phyloP scores from a whole-genome alignment of 257 asterid genomes.

The Solanum boliviense region DNA sequence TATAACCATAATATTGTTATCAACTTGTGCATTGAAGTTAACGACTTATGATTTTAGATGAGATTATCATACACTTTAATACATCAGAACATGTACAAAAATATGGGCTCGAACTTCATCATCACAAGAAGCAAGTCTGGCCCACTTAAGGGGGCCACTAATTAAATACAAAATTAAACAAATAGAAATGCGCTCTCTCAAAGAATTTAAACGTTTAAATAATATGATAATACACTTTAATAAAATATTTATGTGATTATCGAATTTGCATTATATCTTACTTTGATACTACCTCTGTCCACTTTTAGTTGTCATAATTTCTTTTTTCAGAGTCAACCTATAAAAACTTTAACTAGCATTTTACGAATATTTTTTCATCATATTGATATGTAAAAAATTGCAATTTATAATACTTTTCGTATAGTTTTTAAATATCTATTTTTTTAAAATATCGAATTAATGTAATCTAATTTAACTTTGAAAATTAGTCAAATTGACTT shows the following conservation, averaged over 20 bases:
- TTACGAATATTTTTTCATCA: too few relatives aligned
- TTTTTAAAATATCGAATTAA: too few relatives aligned
- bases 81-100: accelerated
- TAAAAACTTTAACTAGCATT: too few relatives aligned
- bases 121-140: not conserved
- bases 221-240: not conserved
- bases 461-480: too few relatives aligned
- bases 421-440: too few relatives aligned
- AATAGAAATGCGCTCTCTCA: not conserved
- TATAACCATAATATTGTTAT: too few relatives aligned
- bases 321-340: too few relatives aligned
- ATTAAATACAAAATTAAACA: not conserved
- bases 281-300: too few relatives aligned
- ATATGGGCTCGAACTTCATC: not conserved
- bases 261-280: not conserved
- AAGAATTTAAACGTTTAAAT: not conserved
- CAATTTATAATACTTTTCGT: too few relatives aligned
- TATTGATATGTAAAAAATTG: too few relatives aligned
- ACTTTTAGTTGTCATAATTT: too few relatives aligned
- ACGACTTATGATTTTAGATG: not conserved
- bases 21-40: not conserved
- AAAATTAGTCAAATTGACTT: too few relatives aligned
- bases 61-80: not conserved
- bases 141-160: not conserved
- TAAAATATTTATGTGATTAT: not conserved